Conservation (phyloP, 2,329 filamentous ascomycete species). For the Trichoderma semiorbis region DNA sequence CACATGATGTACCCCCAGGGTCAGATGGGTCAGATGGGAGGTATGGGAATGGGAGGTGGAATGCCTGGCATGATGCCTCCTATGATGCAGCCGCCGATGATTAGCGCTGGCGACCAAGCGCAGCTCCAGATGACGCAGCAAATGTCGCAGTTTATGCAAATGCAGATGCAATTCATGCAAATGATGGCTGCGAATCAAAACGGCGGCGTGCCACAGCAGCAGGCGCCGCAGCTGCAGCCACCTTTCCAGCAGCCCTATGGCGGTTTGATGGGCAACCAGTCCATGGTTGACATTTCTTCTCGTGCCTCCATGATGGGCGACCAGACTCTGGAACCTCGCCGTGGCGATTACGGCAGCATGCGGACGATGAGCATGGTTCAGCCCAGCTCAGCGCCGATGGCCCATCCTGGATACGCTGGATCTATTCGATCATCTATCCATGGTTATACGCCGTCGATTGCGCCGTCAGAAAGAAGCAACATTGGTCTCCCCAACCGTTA, state of each 20-base stretch:
- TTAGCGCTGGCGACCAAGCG: conserved; percentile 64
- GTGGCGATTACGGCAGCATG: conserved; percentile 42
- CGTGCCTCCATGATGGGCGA: conserved; percentile 48
- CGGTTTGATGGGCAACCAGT: conserved; percentile 34
- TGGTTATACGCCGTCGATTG: conserved; percentile 85
- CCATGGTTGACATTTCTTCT: conserved; percentile 43
- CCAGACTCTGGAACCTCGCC: conserved; percentile 43
- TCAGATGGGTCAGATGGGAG: conserved; percentile 25
- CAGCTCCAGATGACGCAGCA: conserved; percentile 79
- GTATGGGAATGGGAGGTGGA: conserved; percentile 24
- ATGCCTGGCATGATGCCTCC: conserved; percentile 30
- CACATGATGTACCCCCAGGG: conserved; percentile 39
- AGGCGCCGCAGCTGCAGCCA: conserved; percentile 12
- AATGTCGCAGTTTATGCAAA: conserved; percentile 85
- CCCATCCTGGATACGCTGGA: conserved; percentile 38
- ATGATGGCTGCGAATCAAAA: conserved; percentile 58
- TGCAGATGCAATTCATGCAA: conserved; percentile 94
- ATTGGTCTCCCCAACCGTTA: conserved; percentile 87
- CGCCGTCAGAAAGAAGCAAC: conserved; percentile 93
- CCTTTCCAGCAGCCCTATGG: conserved; percentile 31
- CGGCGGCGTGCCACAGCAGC: conserved; percentile 27
- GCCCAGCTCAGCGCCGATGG: conserved; percentile 58
- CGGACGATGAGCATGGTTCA: conserved; percentile 85
- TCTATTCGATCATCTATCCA: conserved; percentile 33
- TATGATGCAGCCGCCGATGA: conserved; percentile 43